phyloP scores from a whole-genome alignment of 2,329 filamentous ascomycete species.

The Pseudogymnoascus sp. region DNA sequence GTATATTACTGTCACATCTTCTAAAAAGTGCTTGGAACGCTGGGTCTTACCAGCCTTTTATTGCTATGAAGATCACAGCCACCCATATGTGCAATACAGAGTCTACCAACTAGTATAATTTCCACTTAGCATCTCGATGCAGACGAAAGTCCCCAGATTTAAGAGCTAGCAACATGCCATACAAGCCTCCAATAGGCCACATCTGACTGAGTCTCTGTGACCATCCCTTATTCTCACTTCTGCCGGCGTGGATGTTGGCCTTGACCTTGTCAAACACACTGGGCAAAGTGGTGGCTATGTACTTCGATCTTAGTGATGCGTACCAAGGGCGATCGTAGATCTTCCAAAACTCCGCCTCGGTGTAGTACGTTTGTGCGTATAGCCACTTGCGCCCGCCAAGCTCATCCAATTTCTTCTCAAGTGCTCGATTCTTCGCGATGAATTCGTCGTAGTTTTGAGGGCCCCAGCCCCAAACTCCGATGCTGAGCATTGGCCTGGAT shows the following conservation, averaged over 20 bases:
- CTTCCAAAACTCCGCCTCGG: constrained; percentile 60
- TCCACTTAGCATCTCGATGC: not conserved
- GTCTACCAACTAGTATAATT: not conserved
- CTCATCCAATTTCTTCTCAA: constrained; percentile 52
- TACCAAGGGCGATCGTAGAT: constrained; percentile 56
- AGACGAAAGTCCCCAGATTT: not conserved
- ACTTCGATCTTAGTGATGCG: constrained; percentile 53
- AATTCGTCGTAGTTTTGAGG: constrained; percentile 38
- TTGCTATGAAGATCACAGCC: not conserved
- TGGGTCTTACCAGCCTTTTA: too few relatives aligned
- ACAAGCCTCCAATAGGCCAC: not conserved
- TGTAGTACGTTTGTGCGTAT: constrained; percentile 63
- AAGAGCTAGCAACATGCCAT: not conserved
- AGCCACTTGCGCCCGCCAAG: constrained; percentile 62
- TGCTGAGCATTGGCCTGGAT: constrained; percentile 42
- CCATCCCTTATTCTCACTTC: not conserved
- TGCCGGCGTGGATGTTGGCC: constrained; percentile 36
- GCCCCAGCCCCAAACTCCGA: constrained; percentile 54
- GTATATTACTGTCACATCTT: not conserved
- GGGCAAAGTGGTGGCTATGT: constrained; percentile 54
- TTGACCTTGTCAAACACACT: constrained; percentile 65
- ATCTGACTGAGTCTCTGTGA: not conserved
- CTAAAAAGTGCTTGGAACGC: too few relatives aligned
- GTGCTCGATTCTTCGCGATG: constrained; percentile 47
- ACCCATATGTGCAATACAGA: not conserved